phyloP scores from a whole-genome alignment of 495 filamentous ascomycete genomes.

The Aspergillus campestris region DNA sequence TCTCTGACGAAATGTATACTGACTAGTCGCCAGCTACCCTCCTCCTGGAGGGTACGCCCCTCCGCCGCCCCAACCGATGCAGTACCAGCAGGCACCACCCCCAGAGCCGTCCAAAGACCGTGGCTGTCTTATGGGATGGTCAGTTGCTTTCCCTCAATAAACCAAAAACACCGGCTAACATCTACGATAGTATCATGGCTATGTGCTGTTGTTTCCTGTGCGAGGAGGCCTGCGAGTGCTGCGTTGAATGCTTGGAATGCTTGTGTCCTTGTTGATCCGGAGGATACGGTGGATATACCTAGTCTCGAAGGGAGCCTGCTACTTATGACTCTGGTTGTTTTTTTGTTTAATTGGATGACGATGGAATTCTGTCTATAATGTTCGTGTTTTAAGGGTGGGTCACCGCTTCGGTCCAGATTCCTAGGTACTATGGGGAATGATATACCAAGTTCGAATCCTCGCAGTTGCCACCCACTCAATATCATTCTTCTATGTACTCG shows the following conservation, averaged over 20 bases:
- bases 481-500: no score
- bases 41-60: slow-evolving; percentile 14
- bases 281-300: no score
- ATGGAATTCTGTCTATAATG: no score
- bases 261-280: slow-evolving; percentile 10
- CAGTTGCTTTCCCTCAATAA: not conserved
- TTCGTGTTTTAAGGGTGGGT: no score
- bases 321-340: no score
- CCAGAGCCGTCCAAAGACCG: slow-evolving; percentile 12
- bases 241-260: slow-evolving; percentile 12
- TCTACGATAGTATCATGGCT: slow-evolving; percentile 10
- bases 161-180: not conserved
- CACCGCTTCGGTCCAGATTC: no score
- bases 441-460: no score
- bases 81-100: slow-evolving; percentile 14
- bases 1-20: not conserved
- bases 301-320: no score
- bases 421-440: no score
- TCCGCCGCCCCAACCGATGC: slow-evolving; percentile 11
- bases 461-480: no score
- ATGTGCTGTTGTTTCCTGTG: slow-evolving; percentile 21
- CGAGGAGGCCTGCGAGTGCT: slow-evolving; percentile 18
- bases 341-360: no score
- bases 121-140: slow-evolving; percentile 17
- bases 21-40: slow-evolving; percentile 6